These are phyloP conservation scores for Podospora pseudopauciseta DNA, from an alignment of 495 filamentous ascomycete genomes.

Conservation along the genomic window DNA sequence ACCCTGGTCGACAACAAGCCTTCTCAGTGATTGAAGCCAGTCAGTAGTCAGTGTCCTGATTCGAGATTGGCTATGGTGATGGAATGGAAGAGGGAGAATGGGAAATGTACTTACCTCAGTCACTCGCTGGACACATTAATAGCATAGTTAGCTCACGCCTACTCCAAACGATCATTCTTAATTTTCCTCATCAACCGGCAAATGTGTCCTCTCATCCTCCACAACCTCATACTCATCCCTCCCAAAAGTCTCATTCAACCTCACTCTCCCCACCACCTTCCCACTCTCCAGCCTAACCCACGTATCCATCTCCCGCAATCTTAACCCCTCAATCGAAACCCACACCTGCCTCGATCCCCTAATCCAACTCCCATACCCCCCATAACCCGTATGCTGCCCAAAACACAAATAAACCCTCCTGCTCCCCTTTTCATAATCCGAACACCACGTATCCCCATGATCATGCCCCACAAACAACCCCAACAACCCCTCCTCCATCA, in stretches of 20 bases:
- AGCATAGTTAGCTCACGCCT: no score
- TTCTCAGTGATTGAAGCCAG: not conserved
- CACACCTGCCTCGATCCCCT: conserved; percentile 58
- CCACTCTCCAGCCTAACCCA: conserved; percentile 66
- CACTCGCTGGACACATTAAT: no score
- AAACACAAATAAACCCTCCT: conserved; percentile 57
- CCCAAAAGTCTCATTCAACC: conserved; percentile 66
- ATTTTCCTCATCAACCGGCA: not conserved
- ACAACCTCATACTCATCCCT: conserved; percentile 52
- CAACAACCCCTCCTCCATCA: conserved; percentile 57
- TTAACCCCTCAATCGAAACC: conserved; percentile 37
- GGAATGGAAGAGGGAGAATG: no score
- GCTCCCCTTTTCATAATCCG: conserved; percentile 41
- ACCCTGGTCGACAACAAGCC: conserved; percentile 14
- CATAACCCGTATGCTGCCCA: conserved; percentile 67
- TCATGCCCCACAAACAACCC: conserved; percentile 68
- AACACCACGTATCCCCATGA: conserved; percentile 67
- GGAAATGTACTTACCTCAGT: no score
- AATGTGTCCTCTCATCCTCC: conserved; percentile 34
- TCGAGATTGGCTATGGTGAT: no score
- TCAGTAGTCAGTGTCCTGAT: no score
- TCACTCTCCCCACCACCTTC: conserved; percentile 52
- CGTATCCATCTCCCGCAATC: conserved; percentile 50
- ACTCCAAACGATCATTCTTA: no score
- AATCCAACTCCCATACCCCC: conserved; percentile 64